Evolutionary conservation across 2,329 filamentous ascomycete genomes (phyloP).

Genomic region (Aspergillus glaucus): DNA sequence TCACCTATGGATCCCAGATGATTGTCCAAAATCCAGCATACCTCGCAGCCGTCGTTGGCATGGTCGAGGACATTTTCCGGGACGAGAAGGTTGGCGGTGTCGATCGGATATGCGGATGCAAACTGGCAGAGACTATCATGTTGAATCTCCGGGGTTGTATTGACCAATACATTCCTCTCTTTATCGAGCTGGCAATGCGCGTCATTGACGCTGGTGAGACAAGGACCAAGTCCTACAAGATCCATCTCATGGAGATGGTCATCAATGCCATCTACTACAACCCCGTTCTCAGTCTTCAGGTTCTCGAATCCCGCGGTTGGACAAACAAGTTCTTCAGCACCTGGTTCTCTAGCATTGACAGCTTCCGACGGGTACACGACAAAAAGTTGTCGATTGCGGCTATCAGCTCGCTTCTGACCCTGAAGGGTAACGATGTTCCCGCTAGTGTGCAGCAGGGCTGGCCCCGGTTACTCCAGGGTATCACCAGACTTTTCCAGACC

Average conservation of each 20-base stretch:
- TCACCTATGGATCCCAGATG: slow-evolving; percentile 79
- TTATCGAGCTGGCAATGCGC: slow-evolving; percentile 82
- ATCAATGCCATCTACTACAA: slow-evolving; percentile 99
- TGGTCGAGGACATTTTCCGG: slow-evolving; percentile 91
- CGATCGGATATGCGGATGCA: slow-evolving; percentile 94
- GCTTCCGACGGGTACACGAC: slow-evolving; percentile 89
- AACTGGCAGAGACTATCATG: slow-evolving; percentile 95
- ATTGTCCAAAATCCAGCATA: slow-evolving; percentile 80
- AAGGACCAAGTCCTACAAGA: slow-evolving; percentile 87
- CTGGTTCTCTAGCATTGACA: slow-evolving; percentile 95
- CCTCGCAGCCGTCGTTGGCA: slow-evolving; percentile 79
- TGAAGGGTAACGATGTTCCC: slow-evolving; percentile 76
- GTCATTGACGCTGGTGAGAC: slow-evolving; percentile 67
- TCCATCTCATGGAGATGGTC: slow-evolving; percentile 97
- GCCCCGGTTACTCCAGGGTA: slow-evolving; percentile 82
- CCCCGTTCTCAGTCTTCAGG: slow-evolving; percentile 72
- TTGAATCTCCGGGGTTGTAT: slow-evolving; percentile 83
- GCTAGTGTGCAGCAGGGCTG: slow-evolving; percentile 91
- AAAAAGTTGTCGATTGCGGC: slow-evolving; percentile 97
- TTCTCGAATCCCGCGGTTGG: slow-evolving; percentile 87
- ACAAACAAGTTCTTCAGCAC: slow-evolving; percentile 98
- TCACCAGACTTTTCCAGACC: slow-evolving; percentile 86
- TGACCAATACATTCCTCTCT: slow-evolving; percentile 80
- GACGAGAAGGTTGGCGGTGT: slow-evolving; percentile 89
- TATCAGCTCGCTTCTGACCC: slow-evolving; percentile 75